phyloP scores from a whole-genome alignment of 257 asterid species.

The Scutellaria barbata region DNA sequence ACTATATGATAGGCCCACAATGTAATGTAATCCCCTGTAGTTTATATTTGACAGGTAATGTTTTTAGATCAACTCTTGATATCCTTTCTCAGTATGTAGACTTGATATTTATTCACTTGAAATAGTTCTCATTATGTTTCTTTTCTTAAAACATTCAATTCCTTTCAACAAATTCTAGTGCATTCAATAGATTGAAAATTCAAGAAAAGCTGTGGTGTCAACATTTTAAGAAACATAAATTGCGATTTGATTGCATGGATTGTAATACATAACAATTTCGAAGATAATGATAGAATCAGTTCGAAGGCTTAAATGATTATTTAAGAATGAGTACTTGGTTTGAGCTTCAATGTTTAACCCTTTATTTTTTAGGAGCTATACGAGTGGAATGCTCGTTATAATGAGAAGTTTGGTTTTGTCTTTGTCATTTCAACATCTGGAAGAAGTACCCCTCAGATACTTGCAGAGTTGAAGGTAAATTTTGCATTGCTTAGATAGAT shows the following conservation, averaged over 20 bases:
- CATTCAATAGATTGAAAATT: background rate
- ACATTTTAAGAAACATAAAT: background rate
- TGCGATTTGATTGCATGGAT: background rate
- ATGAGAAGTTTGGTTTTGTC: slow-evolving; percentile 81
- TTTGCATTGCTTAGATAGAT: background rate
- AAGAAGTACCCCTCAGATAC: slow-evolving; percentile 83
- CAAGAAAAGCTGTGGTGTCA: background rate
- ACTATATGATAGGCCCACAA: background rate
- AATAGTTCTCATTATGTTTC: background rate
- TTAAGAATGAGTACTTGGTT: background rate
- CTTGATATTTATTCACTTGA: background rate
- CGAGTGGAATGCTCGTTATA: slow-evolving; percentile 78
- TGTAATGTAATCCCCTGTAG: too few species aligned
- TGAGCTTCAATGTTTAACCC: slow-evolving; percentile 15
- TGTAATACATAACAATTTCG: background rate
- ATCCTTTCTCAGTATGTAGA: background rate
- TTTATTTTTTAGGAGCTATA: slow-evolving; percentile 67
- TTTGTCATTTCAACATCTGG: slow-evolving; percentile 94
- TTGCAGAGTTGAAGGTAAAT: slow-evolving; percentile 78
- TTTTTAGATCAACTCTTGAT: slow-evolving; percentile 2
- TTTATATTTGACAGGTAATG: background rate
- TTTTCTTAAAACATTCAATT: background rate
- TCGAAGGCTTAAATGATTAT: background rate
- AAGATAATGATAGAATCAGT: background rate
- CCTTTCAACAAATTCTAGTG: background rate